Evolutionary conservation across 163 green algal genomes (phyloP).

Genomic region (Chlamydomonas reinhardtii): DNA sequence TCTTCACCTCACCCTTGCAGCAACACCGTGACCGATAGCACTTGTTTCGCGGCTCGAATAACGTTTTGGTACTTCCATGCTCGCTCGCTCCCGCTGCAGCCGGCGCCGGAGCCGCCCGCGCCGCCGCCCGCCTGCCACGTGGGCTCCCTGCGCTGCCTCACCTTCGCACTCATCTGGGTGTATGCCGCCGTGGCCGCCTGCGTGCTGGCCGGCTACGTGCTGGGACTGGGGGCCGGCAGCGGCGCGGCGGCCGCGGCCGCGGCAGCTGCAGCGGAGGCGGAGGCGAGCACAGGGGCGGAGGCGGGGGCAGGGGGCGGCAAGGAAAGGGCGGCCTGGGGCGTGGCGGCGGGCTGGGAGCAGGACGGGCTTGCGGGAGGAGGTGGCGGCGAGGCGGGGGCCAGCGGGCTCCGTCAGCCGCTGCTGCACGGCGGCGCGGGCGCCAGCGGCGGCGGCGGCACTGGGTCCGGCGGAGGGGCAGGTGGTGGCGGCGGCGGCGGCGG

Average conservation of each 20-base stretch:
- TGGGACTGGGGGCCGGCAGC: too few species aligned
- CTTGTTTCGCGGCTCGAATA: too few species aligned
- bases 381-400: too few species aligned
- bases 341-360: neutral
- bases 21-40: too few species aligned
- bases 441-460: neutral
- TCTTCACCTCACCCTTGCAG: too few species aligned
- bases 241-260: neutral
- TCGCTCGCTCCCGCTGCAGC: neutral
- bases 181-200: constrained; percentile 6
- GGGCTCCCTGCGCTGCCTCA: constrained; percentile 23
- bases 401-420: too few species aligned
- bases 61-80: too few species aligned
- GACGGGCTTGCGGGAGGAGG: neutral
- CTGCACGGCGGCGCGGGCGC: neutral
- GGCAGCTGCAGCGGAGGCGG: neutral
- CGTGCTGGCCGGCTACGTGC: neutral
- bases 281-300: neutral
- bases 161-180: constrained; percentile 24
- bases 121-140: constrained; percentile 11
- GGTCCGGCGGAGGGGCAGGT: neutral
- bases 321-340: neutral
- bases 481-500: neutral
- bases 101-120: constrained; percentile 9
- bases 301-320: neutral